Percentiles rank a stretch among this genome's conserved stretches.
Evolutionary conservation across 768 basidiomycete species (phyloP).

Genomic region (Mycena alexandri): DNA sequence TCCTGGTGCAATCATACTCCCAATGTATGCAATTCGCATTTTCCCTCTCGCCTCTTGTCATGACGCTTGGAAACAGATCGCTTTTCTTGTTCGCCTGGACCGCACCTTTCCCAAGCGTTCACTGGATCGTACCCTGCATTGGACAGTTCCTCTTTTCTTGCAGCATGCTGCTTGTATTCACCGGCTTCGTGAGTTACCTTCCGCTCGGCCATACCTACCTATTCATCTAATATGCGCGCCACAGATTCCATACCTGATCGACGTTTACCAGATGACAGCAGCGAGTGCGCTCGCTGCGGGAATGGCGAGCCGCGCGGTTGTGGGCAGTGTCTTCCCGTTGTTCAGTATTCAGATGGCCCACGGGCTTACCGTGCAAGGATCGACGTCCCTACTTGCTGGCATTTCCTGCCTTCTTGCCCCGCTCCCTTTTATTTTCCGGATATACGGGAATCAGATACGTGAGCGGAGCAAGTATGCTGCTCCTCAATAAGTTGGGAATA

Average conservation of each 20-base stretch:
- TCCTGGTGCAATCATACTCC: constrained; percentile 28
- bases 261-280: constrained; percentile 30
- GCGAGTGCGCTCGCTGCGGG: constrained; percentile 32
- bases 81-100: constrained; percentile 37
- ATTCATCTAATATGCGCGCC: neutral
- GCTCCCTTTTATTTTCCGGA: constrained; percentile 25
- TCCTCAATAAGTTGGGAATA: neutral
- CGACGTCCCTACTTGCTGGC: constrained; percentile 25
- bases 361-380: constrained; percentile 25
- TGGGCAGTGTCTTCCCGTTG: constrained; percentile 25
- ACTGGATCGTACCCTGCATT: constrained; percentile 35
- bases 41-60: neutral
- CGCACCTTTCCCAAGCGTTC: constrained; percentile 26
- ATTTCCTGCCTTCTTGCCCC: constrained; percentile 31
- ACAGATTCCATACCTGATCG: constrained; percentile 32
- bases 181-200: constrained; percentile 26
- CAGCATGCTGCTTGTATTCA: constrained; percentile 34
- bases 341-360: constrained; percentile 34
- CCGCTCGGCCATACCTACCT: neutral
- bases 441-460: constrained; percentile 24
- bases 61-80: constrained; percentile 3
- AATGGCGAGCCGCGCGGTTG: constrained; percentile 31
- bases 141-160: constrained; percentile 31
- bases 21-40: constrained; percentile 8
- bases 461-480: constrained; percentile 18